These are phyloP conservation scores for Phragmites australis DNA, from an alignment of 176 grass and related monocot genomes.

Conservation along the genomic window DNA sequence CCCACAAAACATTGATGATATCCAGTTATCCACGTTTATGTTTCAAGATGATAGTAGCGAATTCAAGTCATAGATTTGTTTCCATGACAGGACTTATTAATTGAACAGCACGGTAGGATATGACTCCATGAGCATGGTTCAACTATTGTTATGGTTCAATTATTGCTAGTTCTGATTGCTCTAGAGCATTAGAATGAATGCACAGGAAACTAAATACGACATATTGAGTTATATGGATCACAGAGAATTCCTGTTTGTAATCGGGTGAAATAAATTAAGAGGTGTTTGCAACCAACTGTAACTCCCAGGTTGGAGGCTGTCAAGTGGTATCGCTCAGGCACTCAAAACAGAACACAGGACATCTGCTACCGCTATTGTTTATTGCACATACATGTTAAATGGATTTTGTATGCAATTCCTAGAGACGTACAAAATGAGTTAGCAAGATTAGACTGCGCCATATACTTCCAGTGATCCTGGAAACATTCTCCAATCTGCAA, in stretches of 20 bases:
- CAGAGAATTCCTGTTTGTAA: background rate
- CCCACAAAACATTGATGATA: background rate
- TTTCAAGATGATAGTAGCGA: background rate
- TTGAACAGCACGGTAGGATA: background rate
- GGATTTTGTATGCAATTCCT: background rate
- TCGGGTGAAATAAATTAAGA: background rate
- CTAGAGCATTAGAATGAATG: background rate
- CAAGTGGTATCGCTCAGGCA: background rate
- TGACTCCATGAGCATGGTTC: background rate
- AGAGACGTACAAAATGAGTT: background rate
- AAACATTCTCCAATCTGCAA: slow-evolving; percentile 7
- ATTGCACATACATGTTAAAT: background rate
- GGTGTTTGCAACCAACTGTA: background rate
- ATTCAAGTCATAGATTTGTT: background rate
- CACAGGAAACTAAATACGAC: background rate
- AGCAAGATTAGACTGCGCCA: background rate
- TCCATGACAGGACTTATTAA: background rate
- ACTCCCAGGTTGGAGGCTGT: background rate
- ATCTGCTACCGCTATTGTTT: background rate
- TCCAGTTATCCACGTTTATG: background rate
- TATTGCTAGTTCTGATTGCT: background rate
- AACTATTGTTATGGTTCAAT: background rate
- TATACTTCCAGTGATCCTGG: background rate
- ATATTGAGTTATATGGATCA: background rate
- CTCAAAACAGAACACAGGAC: background rate